Conservation (phyloP, 1,284 basidiomycete species). For the Moesziomyces sp. region DNA sequence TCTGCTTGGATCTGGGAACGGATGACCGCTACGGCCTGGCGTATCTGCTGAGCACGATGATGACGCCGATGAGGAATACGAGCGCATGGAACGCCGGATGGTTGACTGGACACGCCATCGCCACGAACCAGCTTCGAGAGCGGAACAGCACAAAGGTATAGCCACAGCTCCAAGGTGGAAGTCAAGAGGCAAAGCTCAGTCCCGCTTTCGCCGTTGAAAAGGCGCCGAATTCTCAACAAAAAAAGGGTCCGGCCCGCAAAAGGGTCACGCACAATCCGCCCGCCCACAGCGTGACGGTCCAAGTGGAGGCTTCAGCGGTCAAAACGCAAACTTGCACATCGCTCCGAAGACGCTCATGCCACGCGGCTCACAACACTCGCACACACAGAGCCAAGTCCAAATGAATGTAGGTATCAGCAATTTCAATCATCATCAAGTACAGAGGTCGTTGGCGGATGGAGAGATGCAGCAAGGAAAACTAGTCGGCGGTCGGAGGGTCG, state of each 20-base stretch:
- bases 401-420: constrained; percentile 7
- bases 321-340: too few relatives aligned
- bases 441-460: constrained; percentile 1
- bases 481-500: constrained; percentile 1
- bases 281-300: too few relatives aligned
- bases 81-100: constrained; percentile 60
- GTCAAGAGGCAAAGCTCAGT: too few relatives aligned
- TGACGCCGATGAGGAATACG: constrained; percentile 57
- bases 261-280: too few relatives aligned
- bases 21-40: constrained; percentile 29
- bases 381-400: neutral
- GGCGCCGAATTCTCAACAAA: too few relatives aligned
- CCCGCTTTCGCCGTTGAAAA: too few relatives aligned
- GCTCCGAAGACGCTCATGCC: neutral
- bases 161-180: too few relatives aligned
- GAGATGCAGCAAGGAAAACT: neutral
- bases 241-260: too few relatives aligned
- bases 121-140: neutral
- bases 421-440: constrained; percentile 2
- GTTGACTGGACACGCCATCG: constrained; percentile 61
- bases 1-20: too few relatives aligned
- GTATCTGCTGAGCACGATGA: constrained; percentile 57
- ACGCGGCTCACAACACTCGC: neutral
- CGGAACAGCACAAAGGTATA: too few relatives aligned
- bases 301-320: too few relatives aligned